Percentiles rank a stretch among this genome's conserved stretches.
Conservation (phyloP, 768 basidiomycete species). For the Sporobolomyces phaffii region DNA sequence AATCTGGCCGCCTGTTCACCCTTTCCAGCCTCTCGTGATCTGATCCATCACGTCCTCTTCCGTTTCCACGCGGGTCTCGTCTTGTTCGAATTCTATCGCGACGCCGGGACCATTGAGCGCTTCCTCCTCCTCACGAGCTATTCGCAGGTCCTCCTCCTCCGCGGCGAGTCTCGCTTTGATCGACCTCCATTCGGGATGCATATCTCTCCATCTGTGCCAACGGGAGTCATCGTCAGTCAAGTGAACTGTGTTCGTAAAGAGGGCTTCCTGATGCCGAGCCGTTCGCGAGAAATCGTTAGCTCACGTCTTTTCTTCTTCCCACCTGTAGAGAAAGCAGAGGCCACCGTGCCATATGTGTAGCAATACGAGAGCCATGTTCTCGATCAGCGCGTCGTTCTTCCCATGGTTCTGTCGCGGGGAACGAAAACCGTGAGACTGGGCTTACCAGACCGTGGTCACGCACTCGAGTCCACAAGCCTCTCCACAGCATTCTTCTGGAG, state of each 20-base stretch:
- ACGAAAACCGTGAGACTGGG: too few species aligned
- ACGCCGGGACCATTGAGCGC: constrained; percentile 1
- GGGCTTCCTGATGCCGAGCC: too few species aligned
- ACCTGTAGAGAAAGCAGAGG: neutral
- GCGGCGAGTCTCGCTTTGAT: constrained; percentile 18
- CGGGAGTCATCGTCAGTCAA: too few species aligned
- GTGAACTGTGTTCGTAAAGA: too few species aligned
- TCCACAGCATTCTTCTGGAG: constrained; percentile 17
- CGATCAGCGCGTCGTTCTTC: neutral
- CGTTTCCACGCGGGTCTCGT: neutral
- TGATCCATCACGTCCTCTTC: constrained; percentile 11
- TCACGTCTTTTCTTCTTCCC: constrained; percentile 32
- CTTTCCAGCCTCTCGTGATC: constrained; percentile 7
- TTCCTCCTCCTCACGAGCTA: constrained; percentile 18
- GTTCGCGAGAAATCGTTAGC: too few species aligned
- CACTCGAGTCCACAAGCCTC: constrained; percentile 21
- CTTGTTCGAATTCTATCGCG: neutral
- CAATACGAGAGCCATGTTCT: too few species aligned
- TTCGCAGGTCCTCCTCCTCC: constrained; percentile 22
- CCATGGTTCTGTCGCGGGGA: too few species aligned
- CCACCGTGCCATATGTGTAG: neutral
- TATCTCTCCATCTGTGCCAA: constrained; percentile 23
- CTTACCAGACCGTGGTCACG: constrained; percentile 11
- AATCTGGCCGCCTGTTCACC: neutral
- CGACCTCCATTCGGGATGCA: constrained; percentile 17